These are phyloP conservation scores for Quercus lobata DNA, from an alignment of 331 rosid genomes.

Conservation along the genomic window DNA sequence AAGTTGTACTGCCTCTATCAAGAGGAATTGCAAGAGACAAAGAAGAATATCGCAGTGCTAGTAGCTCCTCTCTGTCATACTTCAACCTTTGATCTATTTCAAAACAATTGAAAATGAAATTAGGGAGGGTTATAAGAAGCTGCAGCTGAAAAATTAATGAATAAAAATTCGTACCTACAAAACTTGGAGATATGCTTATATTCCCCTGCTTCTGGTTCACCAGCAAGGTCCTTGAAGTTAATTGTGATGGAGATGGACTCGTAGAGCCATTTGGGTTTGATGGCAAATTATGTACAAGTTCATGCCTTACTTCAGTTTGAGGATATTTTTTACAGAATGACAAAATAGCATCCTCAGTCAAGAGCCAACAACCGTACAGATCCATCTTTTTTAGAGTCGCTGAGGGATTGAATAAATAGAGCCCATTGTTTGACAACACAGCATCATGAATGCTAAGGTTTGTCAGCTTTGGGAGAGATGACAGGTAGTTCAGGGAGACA, in stretches of 20 bases:
- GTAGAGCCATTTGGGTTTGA: slow-evolving; percentile 24
- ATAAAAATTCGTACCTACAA: slow-evolving; percentile 44
- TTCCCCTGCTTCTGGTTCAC: slow-evolving; percentile 27
- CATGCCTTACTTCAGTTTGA: slow-evolving; percentile 66
- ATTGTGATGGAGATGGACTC: slow-evolving; percentile 36
- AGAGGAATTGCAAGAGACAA: slow-evolving; percentile 24
- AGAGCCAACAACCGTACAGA: slow-evolving; percentile 90
- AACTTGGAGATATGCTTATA: slow-evolving; percentile 31
- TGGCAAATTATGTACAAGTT: slow-evolving; percentile 35
- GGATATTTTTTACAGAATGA: slow-evolving; percentile 64
- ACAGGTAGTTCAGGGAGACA: slow-evolving; percentile 44
- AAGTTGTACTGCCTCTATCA: slow-evolving; percentile 14
- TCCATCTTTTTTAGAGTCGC: slow-evolving; percentile 52
- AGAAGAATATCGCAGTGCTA: slow-evolving; percentile 49
- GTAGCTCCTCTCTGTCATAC: slow-evolving; percentile 74
- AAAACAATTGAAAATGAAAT: slow-evolving; percentile 24
- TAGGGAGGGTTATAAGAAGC: slow-evolving; percentile 6
- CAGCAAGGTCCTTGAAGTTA: slow-evolving; percentile 32
- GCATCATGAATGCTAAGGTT: slow-evolving; percentile 61
- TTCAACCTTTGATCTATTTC: slow-evolving; percentile 80
- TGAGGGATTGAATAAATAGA: slow-evolving; percentile 53
- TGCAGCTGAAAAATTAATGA: background rate
- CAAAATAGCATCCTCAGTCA: slow-evolving; percentile 45
- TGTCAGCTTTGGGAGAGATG: slow-evolving; percentile 62
- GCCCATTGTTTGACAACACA: slow-evolving; percentile 67